Base-by-base conservation (phyloP, 108 stramenopile species). In the Craspedostauros australis region DNA sequence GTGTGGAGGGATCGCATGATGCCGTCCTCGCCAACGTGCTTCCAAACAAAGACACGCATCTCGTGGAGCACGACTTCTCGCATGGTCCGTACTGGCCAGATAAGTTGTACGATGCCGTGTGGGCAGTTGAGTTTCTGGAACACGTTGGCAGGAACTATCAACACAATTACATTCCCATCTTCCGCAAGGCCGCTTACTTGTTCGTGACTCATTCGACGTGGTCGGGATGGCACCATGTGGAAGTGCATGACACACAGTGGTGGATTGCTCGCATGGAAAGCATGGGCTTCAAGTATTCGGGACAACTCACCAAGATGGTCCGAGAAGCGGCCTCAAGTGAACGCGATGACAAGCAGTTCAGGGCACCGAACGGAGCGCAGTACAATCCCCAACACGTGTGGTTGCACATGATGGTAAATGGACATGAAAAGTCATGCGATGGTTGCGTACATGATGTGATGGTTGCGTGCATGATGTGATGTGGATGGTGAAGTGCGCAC, bases 1-100 rank as follows among this genome's bases (percentile, higher is more conserved):
- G 90, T 57, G 81, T 81, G 6, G 90, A 92, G 64, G 84, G 91
- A 16, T 67, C 66, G 53, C 84, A 83, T 50, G 90, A 92, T 57
- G 90, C 86, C 18, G 61, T 79, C 41, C 51, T 62, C 23, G 64
- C 64, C 14, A 68, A 61, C 27, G 39, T 88, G 7, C 20, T 93
- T 19, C 90, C 90, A 23, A n/a, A n/a, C n/a, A n/a, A n/a, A n/a
- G 39, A 60, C 12, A 78, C 50, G 21, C 40, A 37, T 20, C 11
- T 68, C 11, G 50, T 58, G 2, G 83, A 84, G 52, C 84, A 86
- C 41, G 84, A 86, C 39, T 82, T 80, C 51, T 58, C 64, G 11
- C 40, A 79, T 41, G 91, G 91, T 34, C 91, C 91, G 22, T 93
- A 82, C 82, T 93, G 91, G 91, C 91, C 91, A 7, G 68, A 50